Conservation (phyloP, 306 rosid genomes). For the Sophora flavescens region DNA sequence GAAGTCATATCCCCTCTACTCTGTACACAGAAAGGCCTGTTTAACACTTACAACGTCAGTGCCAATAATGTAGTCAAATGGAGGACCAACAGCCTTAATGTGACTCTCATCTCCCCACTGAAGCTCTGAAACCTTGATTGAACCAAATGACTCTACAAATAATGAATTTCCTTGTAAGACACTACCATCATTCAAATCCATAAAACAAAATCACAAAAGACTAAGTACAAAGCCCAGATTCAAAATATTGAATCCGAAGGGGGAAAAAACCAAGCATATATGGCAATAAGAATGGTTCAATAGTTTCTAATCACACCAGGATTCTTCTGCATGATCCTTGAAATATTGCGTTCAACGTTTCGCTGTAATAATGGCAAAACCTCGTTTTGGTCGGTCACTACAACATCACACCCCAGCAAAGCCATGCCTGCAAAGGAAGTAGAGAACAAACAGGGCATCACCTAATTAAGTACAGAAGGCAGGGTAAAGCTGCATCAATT, state of each 20-base stretch:
- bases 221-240: background rate
- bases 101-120: constrained; percentile 89
- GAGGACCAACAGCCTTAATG: constrained; percentile 81
- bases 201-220: constrained; percentile 17
- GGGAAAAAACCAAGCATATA: constrained; percentile 18
- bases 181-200: constrained; percentile 24
- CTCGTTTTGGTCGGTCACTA: constrained; percentile 88
- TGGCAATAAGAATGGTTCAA: constrained; percentile 2
- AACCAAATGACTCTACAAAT: constrained; percentile 80
- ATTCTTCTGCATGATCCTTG: constrained; percentile 77
- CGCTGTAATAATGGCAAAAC: constrained; percentile 81
- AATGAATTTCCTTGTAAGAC: constrained; percentile 44
- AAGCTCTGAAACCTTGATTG: constrained; percentile 82
- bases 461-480: constrained; percentile 11
- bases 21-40: constrained; percentile 34
- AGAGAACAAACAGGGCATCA: constrained; percentile 42
- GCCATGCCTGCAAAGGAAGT: constrained; percentile 83
- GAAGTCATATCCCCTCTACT: constrained; percentile 17
- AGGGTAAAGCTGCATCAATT: constrained; percentile 31
- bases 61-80: constrained; percentile 91
- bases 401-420: constrained; percentile 87
- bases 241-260: background rate
- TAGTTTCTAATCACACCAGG: constrained; percentile 58
- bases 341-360: constrained; percentile 88
- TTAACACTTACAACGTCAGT: constrained; percentile 83